A percentile compares a stretch with the other conserved stretches of the same genome.
These are phyloP conservation scores for Hippophae gyantsensis DNA, from an alignment of 306 rosid species.

Conservation along the genomic window DNA sequence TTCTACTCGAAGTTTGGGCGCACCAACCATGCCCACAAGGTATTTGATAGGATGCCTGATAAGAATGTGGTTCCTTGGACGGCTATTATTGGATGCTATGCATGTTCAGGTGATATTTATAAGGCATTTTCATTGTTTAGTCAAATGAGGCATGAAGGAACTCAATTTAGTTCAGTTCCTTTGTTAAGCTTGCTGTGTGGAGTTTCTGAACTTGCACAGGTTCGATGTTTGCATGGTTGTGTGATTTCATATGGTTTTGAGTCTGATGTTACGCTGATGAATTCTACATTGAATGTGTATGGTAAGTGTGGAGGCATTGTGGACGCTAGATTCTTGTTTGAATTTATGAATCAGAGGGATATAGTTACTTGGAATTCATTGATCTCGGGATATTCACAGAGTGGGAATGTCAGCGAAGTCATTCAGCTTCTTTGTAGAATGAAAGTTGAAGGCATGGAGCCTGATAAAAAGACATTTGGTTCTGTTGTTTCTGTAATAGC, in stretches of 20 bases:
- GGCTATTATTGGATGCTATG: slow-evolving; percentile 61
- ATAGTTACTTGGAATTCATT: slow-evolving; percentile 60
- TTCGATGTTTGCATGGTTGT: slow-evolving; percentile 60
- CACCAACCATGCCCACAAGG: slow-evolving; percentile 34
- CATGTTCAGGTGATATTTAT: slow-evolving; percentile 22
- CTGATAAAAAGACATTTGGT: slow-evolving; percentile 48
- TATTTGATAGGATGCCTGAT: slow-evolving; percentile 52
- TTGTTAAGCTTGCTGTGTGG: slow-evolving; percentile 48
- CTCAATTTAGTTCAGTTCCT: slow-evolving; percentile 51
- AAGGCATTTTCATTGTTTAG: slow-evolving; percentile 35
- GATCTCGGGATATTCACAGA: slow-evolving; percentile 43
- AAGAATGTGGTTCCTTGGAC: slow-evolving; percentile 79
- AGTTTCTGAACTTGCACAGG: slow-evolving; percentile 28
- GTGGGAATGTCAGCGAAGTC: slow-evolving; percentile 36
- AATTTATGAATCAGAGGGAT: slow-evolving; percentile 42
- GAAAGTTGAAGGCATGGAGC: slow-evolving; percentile 32
- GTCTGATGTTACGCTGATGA: slow-evolving; percentile 36
- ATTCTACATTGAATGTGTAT: slow-evolving; percentile 47
- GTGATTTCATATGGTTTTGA: slow-evolving; percentile 49
- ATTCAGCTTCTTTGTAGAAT: slow-evolving; percentile 33
- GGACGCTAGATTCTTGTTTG: slow-evolving; percentile 52
- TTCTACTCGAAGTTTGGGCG: slow-evolving; percentile 43
- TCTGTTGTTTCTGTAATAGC: slow-evolving; percentile 38
- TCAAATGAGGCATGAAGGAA: slow-evolving; percentile 41
- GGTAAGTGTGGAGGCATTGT: slow-evolving; percentile 49